Percentiles rank a stretch among this genome's conserved stretches.
Conservation (phyloP, 495 filamentous ascomycete species). For the Penicillium pulvis region DNA sequence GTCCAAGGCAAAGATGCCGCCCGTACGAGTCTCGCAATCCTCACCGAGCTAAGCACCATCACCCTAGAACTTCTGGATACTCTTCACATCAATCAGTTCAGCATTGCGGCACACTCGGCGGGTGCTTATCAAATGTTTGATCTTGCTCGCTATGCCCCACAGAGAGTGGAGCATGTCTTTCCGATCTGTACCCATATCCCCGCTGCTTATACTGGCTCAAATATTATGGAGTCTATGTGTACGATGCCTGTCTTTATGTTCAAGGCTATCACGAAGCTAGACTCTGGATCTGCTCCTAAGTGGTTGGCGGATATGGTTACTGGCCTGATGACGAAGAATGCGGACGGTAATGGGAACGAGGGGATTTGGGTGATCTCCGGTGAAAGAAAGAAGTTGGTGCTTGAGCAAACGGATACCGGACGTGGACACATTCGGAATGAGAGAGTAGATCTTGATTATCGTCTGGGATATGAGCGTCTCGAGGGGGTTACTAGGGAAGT, state of each 20-base stretch:
- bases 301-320: not conserved
- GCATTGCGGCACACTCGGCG: conserved; percentile 11
- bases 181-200: conserved; percentile 10
- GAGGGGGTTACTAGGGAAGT: conserved; percentile 4
- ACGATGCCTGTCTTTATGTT: conserved; percentile 10
- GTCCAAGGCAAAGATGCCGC: conserved; percentile 9
- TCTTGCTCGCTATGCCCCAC: conserved; percentile 4
- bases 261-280: conserved; percentile 4
- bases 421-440: not conserved
- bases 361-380: not conserved
- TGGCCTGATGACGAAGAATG: not conserved
- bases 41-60: conserved; percentile 8
- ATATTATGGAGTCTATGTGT: conserved; percentile 11
- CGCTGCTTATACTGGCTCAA: conserved; percentile 4
- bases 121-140: conserved; percentile 7
- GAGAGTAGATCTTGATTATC: conserved; percentile 7
- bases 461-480: conserved; percentile 9
- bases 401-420: not conserved
- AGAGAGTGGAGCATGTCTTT: conserved; percentile 4
- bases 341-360: not conserved
- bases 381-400: not conserved
- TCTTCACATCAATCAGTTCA: conserved; percentile 7
- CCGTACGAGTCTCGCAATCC: conserved; percentile 2
- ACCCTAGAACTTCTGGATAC: conserved; percentile 10
- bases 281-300: conserved; percentile 1